These are phyloP conservation scores for Boletus vermiculosoides DNA, from an alignment of 768 basidiomycete genomes.

Conservation along the genomic window DNA sequence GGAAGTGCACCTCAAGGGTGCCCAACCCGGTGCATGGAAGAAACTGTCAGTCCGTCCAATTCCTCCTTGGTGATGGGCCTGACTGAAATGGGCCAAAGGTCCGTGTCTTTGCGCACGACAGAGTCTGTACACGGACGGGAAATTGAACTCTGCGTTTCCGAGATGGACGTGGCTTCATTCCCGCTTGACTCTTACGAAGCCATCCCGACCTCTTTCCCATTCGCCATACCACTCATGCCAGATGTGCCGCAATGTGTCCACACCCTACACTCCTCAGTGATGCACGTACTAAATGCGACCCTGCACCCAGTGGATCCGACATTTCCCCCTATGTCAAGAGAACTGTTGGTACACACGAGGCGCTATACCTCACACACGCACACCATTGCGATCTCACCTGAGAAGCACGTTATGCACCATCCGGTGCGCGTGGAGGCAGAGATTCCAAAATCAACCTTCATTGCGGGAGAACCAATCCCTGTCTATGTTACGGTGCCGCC, in stretches of 20 bases:
- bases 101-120: conserved; percentile 61
- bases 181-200: conserved; percentile 35
- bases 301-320: conserved; percentile 50
- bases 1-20: conserved; percentile 81
- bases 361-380: conserved; percentile 69
- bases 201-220: conserved; percentile 68
- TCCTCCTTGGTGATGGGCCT: conserved; percentile 12
- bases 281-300: conserved; percentile 67
- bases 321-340: conserved; percentile 46
- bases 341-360: conserved; percentile 65
- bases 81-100: conserved; percentile 40
- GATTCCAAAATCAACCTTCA: conserved; percentile 69
- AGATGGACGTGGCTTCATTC: conserved; percentile 54
- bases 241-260: conserved; percentile 85
- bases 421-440: conserved; percentile 71
- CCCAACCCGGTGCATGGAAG: conserved; percentile 54
- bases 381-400: conserved; percentile 56
- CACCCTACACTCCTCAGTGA: conserved; percentile 70
- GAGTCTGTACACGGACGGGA: conserved; percentile 61
- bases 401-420: conserved; percentile 52
- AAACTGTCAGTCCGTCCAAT: conserved; percentile 59
- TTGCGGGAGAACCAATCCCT: conserved; percentile 70
- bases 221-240: conserved; percentile 72
- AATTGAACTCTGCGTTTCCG: conserved; percentile 63
- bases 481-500: conserved; percentile 80